Evolutionary conservation across 2,329 filamentous ascomycete genomes (phyloP).

Genomic region (Fusarium sp.): DNA sequence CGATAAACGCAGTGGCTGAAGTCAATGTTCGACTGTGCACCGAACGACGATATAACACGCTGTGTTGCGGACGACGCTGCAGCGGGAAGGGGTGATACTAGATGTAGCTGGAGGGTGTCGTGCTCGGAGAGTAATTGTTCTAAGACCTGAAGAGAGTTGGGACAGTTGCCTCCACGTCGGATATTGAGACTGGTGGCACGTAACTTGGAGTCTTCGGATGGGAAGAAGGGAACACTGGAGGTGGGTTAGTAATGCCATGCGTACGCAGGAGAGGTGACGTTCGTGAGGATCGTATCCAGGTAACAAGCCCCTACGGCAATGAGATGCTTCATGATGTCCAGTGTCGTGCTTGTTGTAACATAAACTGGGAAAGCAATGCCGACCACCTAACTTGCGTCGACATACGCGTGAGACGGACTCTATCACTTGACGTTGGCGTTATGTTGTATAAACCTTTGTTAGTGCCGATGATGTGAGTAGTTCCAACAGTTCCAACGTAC

Average conservation of each 20-base stretch:
- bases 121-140: slow-evolving; percentile 62
- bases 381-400: neutral
- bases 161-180: slow-evolving; percentile 76
- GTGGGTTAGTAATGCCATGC: slow-evolving; percentile 18
- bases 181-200: slow-evolving; percentile 66
- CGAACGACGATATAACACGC: slow-evolving; percentile 64
- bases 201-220: slow-evolving; percentile 75
- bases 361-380: neutral
- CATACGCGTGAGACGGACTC: neutral
- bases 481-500: neutral
- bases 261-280: slow-evolving; percentile 42
- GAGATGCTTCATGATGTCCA: slow-evolving; percentile 59
- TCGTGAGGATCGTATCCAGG: slow-evolving; percentile 74
- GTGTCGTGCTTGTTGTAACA: neutral
- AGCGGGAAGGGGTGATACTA: slow-evolving; percentile 64
- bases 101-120: slow-evolving; percentile 48
- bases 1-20: slow-evolving; percentile 68
- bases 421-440: neutral
- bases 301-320: slow-evolving; percentile 74
- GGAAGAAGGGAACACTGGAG: slow-evolving; percentile 70
- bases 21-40: slow-evolving; percentile 51
- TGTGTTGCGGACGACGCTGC: slow-evolving; percentile 57
- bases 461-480: neutral
- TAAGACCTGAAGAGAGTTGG: slow-evolving; percentile 75
- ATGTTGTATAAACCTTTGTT: neutral